Conservation (phyloP, 192 early-diverging fungal species). For the Geranomyces variabilis region DNA sequence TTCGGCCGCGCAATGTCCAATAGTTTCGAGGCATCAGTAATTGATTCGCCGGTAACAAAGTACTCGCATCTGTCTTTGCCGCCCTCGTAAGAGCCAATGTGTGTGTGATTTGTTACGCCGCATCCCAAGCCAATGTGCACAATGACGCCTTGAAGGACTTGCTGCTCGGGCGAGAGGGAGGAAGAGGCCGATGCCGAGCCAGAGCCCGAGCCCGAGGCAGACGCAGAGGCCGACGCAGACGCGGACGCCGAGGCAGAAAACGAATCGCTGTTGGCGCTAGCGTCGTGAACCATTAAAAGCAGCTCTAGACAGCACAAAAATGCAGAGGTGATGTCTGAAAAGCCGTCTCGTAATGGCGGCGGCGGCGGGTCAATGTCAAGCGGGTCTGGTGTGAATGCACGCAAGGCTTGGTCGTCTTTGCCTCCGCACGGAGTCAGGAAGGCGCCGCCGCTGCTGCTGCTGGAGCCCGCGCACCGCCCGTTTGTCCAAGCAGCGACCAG, state of each 20-base stretch:
- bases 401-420: too few species aligned
- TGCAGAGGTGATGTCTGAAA: conserved; percentile 4
- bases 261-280: too few species aligned
- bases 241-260: too few species aligned
- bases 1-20: conserved; percentile 7
- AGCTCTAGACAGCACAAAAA: conserved; percentile 21
- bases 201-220: too few species aligned
- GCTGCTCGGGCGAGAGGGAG: conserved; percentile 20
- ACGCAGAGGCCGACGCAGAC: too few species aligned
- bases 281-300: conserved; percentile 1
- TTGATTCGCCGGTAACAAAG: neutral
- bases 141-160: conserved; percentile 11
- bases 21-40: neutral
- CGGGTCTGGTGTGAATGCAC: too few species aligned
- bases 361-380: neutral
- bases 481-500: neutral
- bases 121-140: conserved; percentile 8
- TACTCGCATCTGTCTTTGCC: conserved; percentile 2
- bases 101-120: conserved; percentile 9
- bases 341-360: neutral
- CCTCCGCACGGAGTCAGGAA: too few species aligned
- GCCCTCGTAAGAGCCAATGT: neutral
- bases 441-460: neutral
- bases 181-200: too few species aligned
- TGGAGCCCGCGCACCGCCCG: neutral